Percentiles rank a stretch among this genome's conserved stretches.
Conservation (phyloP, 768 basidiomycete genomes). For the Tubosaeta brunneosetosa region DNA sequence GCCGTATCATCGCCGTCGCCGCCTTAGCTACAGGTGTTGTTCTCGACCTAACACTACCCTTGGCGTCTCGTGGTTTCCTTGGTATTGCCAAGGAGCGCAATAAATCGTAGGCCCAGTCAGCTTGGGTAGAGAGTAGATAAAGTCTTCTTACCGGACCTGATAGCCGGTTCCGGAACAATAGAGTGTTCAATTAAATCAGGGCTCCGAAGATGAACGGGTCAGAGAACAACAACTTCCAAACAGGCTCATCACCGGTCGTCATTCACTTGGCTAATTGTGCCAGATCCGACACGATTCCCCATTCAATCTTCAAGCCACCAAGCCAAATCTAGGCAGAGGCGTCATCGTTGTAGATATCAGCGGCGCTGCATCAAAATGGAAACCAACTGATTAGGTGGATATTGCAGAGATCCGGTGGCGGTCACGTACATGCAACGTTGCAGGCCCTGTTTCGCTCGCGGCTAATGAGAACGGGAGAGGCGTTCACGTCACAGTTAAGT, state of each 20-base stretch:
- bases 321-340: constrained; percentile 7
- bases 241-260: neutral
- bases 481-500: constrained; percentile 25
- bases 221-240: neutral
- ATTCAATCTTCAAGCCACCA: neutral
- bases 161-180: neutral
- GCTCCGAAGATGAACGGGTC: constrained; percentile 2
- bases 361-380: constrained; percentile 14
- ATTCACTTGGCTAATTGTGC: neutral
- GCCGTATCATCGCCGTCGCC: neutral
- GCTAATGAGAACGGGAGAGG: too few species aligned
- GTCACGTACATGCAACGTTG: constrained; percentile 15
- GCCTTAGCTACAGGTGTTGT: neutral
- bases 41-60: neutral
- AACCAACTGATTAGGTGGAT: neutral
- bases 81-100: neutral
- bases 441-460: constrained; percentile 1
- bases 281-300: constrained; percentile 3
- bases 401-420: neutral
- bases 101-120: neutral
- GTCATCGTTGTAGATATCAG: constrained; percentile 3
- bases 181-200: neutral
- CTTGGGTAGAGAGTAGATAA: neutral
- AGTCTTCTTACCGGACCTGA: neutral
- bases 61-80: neutral